Evolutionary conservation across 2,329 filamentous ascomycete species (phyloP).

Genomic region (Escovopsis weberi): DNA sequence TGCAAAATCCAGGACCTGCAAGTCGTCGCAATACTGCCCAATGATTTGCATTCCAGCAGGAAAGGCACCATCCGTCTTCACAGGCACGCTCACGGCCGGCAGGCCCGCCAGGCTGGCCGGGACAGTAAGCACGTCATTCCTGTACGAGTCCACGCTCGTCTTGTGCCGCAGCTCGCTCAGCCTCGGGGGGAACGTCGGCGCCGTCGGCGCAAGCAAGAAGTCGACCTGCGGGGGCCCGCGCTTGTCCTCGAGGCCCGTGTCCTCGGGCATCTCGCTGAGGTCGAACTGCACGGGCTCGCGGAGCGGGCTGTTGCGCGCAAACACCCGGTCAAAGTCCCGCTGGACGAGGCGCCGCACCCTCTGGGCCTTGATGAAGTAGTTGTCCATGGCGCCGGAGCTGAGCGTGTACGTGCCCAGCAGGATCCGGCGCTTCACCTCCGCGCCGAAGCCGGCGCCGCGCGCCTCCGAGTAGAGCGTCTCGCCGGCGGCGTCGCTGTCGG

Average conservation of each 20-base stretch:
- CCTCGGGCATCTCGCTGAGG: conserved; percentile 44
- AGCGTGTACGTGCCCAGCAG: conserved; percentile 81
- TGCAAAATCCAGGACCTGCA: conserved; percentile 44
- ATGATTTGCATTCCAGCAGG: conserved; percentile 56
- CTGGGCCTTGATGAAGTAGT: conserved; percentile 93
- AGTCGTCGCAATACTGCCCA: conserved; percentile 69
- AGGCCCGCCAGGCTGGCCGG: conserved; percentile 85
- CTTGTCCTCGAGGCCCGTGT: conserved; percentile 37
- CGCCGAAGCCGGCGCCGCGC: conserved; percentile 61
- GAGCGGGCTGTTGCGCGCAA: conserved; percentile 56
- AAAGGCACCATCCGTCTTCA: conserved; percentile 15
- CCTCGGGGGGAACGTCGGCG: conserved; percentile 58
- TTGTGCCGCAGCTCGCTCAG: conserved; percentile 42
- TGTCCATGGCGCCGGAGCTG: conserved; percentile 81
- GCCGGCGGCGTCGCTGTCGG: conserved; percentile 36
- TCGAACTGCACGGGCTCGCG: conserved; percentile 37
- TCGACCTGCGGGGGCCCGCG: conserved; percentile 55
- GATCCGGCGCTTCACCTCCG: conserved; percentile 76
- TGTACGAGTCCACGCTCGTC: conserved; percentile 59
- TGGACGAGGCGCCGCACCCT: conserved; percentile 72
- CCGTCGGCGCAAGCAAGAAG: conserved; percentile 75
- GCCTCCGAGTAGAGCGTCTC: conserved; percentile 64
- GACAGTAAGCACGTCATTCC: conserved; percentile 92
- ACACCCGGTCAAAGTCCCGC: conserved; percentile 71
- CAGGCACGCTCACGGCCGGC: conserved; percentile 72